Base-by-base conservation (phyloP, 371 early-diverging fungal species). In the Circinella minor region DNA sequence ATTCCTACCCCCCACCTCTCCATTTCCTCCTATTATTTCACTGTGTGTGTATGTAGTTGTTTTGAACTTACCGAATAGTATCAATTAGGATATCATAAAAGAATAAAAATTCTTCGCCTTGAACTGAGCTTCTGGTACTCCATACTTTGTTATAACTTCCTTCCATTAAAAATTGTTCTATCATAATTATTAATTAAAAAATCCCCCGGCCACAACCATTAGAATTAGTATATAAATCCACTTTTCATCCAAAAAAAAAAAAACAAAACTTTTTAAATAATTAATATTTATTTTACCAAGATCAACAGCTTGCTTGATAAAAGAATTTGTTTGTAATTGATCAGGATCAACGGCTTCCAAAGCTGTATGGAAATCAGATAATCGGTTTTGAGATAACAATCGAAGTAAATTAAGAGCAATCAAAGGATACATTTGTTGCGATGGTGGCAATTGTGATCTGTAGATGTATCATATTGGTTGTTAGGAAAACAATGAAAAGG, bases 91-190 rank as follows among this genome's bases (percentile, higher is more conserved):
- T 92, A 69, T 97, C 96, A 69, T 97, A 92, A 72, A 98, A 98
- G 76, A 95, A 94, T 72, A 87, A 74, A 77, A 94, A 96, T 76
- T 97, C 96, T 70, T 92, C 89, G 14, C 94, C 94, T 39, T 97
- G 95, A 10, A 96, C 95, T 60, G 92, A 90, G 37, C 85, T 83
- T 77, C 96, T 86, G 67, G 93, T 88, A 73, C 93, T 92, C 96
- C 95, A 95, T 59, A 98, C 96, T 71, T 94, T 93, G 82, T 96
- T 96, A 82, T 97, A 98, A 71, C 93, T 92, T 34, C 99, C 98
- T 78, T 98, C 99, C 97, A 97, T 98, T 76, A 98, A 82, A 65
- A 91, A 94, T 84, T 93, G 94, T 75, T 94, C 95, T 83, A 72
- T 43, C 27, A 27, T 27, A 27, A 27, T 27, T 27, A 27, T 27